Evolutionary conservation across 108 stramenopile species (phyloP), one percentile per base, ranked within the genome.

Genomic region (Pseudonitzschia multistriata): DNA sequence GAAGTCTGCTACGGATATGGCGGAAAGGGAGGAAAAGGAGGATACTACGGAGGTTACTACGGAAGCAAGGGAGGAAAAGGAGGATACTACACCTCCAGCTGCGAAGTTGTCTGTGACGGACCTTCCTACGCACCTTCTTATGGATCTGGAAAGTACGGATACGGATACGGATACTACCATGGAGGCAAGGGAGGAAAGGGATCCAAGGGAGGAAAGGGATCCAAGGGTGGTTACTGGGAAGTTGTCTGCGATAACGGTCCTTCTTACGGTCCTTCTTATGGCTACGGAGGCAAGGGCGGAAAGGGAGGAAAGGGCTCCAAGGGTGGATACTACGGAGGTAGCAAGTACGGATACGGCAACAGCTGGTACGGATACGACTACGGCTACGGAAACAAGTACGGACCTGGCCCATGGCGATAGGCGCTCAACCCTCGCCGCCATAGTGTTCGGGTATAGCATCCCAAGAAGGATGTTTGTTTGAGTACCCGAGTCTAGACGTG

Each of bases 11-110:
- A 59, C 15, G 31, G 17, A 8, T 15, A 3, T 33, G 57, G 57
- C 11, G 57, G 57, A 7, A 59, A 59, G 57, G 57, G 57, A 59
- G 57, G 57, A n/a, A 59, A 59, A n/a, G 57, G 57, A 8, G 11
- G 7, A 4, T 45, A 37, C 31, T 29, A 57, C 15, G 55, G 31
- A 33, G 57, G 34, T 0, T 59, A 59, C 0, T 33, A 0, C 0
- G 57, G 57, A 30, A 29, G 57, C 31, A 59, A 59, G 34, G 57
- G 57, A 35, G 57, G 57, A 30, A 59, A 59, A 33, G 57, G 57
- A 37, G 40, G 40, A 42, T 42, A 42, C 40, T 53, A 53, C 0
- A 8, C 0, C 0, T 59, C 25, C 0, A 29, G 7, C 13, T 11
- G 29, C 5, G 33, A 33, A n/a, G 57, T 25, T 17, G 5, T 6